These are phyloP conservation scores for Sugiyamaella chiloensis DNA, from an alignment of 805 yeast genomes.

Conservation along the genomic window DNA sequence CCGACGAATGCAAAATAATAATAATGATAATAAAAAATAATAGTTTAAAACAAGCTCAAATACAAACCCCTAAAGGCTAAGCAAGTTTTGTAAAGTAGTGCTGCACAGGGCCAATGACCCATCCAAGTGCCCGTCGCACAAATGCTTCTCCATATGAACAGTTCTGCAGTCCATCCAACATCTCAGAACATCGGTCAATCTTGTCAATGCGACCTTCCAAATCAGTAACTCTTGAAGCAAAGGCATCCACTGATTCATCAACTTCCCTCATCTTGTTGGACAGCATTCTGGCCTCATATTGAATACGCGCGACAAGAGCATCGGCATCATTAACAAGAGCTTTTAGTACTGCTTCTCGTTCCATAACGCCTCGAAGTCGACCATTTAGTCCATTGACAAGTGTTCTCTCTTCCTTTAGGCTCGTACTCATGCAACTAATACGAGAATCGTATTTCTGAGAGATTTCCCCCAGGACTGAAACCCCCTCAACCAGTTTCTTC, in stretches of 20 bases:
- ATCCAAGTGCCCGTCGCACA: not conserved
- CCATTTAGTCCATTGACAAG: constrained; percentile 7
- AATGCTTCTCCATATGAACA: not conserved
- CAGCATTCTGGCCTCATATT: constrained; percentile 61
- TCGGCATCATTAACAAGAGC: constrained; percentile 23
- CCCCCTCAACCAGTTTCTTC: constrained; percentile 12
- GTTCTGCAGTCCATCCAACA: not conserved
- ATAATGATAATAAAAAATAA: not conserved
- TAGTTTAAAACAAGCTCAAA: not conserved
- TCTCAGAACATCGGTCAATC: constrained; percentile 4
- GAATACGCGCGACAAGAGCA: constrained; percentile 36
- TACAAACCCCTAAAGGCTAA: not conserved
- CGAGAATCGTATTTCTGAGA: constrained; percentile 7
- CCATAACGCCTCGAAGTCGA: constrained; percentile 8
- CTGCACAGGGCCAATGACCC: not conserved
- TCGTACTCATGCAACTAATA: constrained; percentile 3
- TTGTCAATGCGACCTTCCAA: constrained; percentile 32
- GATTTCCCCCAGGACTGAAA: constrained; percentile 7
- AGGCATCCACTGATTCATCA: constrained; percentile 53
- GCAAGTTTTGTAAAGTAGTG: not conserved
- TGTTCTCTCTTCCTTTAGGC: constrained; percentile 3
- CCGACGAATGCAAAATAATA: no score
- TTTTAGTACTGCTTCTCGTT: constrained; percentile 12
- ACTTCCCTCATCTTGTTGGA: constrained; percentile 63
- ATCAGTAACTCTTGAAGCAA: constrained; percentile 37